These are phyloP conservation scores for Candida smagusa DNA, from an alignment of 1,139 yeast species.

Conservation along the genomic window DNA sequence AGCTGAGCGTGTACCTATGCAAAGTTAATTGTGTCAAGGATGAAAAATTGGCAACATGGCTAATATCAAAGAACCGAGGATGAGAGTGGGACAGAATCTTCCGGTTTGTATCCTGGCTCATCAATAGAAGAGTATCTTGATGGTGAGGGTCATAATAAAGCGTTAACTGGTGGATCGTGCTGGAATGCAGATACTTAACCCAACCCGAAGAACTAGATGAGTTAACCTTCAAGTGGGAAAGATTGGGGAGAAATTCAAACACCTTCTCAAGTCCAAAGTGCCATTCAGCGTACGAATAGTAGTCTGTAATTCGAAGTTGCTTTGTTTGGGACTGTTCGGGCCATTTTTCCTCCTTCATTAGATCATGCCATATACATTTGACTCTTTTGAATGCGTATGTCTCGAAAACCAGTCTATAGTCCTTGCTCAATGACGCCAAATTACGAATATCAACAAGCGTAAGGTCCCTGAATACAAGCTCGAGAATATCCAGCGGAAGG, in stretches of 20 bases:
- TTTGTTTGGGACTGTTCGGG: neutral
- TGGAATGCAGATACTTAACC: conserved; percentile 34
- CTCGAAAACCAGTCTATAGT: conserved; percentile 19
- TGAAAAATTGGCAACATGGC: conserved; percentile 27
- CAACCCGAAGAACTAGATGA: conserved; percentile 40
- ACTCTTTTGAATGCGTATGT: conserved; percentile 23
- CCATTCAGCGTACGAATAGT: conserved; percentile 43
- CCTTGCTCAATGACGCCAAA: conserved; percentile 19
- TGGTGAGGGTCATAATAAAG: conserved; percentile 26
- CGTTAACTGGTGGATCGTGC: conserved; percentile 18
- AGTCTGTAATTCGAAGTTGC: conserved; percentile 29
- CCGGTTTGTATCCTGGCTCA: conserved; percentile 5
- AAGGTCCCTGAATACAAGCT: neutral
- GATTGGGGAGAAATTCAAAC: conserved; percentile 19
- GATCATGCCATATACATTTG: conserved; percentile 30
- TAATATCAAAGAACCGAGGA: conserved; percentile 30
- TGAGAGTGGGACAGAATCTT: conserved; percentile 9
- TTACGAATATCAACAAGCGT: conserved; percentile 19
- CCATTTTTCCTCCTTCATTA: conserved; percentile 12
- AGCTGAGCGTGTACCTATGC: conserved; percentile 31
- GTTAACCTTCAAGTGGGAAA: conserved; percentile 25
- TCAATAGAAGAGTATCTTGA: conserved; percentile 16
- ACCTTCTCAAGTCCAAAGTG: conserved; percentile 28
- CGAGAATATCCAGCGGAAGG: neutral
- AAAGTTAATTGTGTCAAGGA: conserved; percentile 21